These are phyloP conservation scores for Termitomyces heimii DNA, from an alignment of 768 basidiomycete genomes.

Conservation along the genomic window DNA sequence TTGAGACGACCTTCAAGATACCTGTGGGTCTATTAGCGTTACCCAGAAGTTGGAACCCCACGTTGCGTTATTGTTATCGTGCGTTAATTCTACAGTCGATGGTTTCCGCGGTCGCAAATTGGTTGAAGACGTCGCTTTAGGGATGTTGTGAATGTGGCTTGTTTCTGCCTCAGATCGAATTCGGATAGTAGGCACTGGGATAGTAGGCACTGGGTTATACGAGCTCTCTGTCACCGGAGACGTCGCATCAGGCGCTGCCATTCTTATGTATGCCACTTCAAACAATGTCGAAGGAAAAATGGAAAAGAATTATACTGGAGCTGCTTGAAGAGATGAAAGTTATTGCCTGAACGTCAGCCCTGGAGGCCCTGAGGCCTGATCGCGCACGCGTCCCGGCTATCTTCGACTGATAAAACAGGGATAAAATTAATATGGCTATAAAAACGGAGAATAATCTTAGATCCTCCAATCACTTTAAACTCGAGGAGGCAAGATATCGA, in stretches of 20 bases:
- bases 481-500: neutral
- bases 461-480: neutral
- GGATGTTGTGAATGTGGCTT: neutral
- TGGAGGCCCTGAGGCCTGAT: neutral
- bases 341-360: neutral
- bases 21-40: conserved; percentile 87
- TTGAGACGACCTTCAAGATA: conserved; percentile 18
- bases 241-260: conserved; percentile 1
- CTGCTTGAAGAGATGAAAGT: neutral
- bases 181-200: neutral
- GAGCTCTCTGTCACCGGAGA: neutral
- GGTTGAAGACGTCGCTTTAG: neutral
- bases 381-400: neutral
- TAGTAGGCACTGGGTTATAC: neutral
- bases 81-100: conserved; percentile 17
- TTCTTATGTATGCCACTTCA: neutral
- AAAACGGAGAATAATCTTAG: neutral
- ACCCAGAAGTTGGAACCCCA: conserved; percentile 97
- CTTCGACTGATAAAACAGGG: neutral
- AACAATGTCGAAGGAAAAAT: neutral
- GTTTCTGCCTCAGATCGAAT: neutral
- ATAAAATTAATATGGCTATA: neutral
- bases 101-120: conserved; percentile 8
- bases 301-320: conserved; percentile 3
- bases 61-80: conserved; percentile 41